phyloP scores from a whole-genome alignment of 495 filamentous ascomycete species.

The Melanomma pulvis-pyrius region DNA sequence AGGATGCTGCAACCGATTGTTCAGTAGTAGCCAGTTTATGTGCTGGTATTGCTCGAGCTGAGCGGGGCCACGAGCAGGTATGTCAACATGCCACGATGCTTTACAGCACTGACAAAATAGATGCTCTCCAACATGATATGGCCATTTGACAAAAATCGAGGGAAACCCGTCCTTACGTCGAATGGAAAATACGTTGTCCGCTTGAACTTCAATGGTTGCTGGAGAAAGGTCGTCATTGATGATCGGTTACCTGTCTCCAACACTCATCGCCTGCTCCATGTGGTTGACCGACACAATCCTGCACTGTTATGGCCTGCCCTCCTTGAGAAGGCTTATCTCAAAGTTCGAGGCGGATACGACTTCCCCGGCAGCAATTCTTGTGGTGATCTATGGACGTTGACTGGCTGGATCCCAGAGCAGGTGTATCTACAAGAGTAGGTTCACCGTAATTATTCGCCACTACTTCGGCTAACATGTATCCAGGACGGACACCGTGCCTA shows the following conservation, averaged over 20 bases:
- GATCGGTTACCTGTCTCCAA: constrained; percentile 85
- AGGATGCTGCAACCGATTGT: constrained; percentile 93
- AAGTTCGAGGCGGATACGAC: constrained; percentile 93
- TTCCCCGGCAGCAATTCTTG: constrained; percentile 98
- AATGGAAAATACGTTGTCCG: constrained; percentile 90
- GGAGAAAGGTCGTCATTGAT: constrained; percentile 84
- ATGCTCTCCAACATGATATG: constrained; percentile 72
- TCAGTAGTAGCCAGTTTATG: constrained; percentile 96
- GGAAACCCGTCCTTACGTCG: constrained; percentile 61
- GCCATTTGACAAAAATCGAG: constrained; percentile 64
- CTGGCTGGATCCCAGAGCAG: constrained; percentile 96
- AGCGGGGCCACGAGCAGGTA: constrained; percentile 64
- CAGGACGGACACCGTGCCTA: constrained; percentile 57
- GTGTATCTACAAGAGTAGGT: constrained; percentile 75
- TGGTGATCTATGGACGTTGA: constrained; percentile 87
- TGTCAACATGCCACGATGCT: neutral
- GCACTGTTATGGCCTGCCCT: constrained; percentile 86
- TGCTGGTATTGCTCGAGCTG: constrained; percentile 69
- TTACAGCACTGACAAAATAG: constrained; percentile 34
- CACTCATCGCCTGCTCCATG: constrained; percentile 71
- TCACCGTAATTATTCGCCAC: neutral
- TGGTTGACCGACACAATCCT: constrained; percentile 83
- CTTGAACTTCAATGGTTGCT: constrained; percentile 93
- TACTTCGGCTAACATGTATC: constrained; percentile 6
- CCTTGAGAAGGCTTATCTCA: constrained; percentile 97